A percentile compares a stretch with the other conserved stretches of the same genome.
Conservation (phyloP, 805 yeast genomes). For the Saccharomyces paradoxus region DNA sequence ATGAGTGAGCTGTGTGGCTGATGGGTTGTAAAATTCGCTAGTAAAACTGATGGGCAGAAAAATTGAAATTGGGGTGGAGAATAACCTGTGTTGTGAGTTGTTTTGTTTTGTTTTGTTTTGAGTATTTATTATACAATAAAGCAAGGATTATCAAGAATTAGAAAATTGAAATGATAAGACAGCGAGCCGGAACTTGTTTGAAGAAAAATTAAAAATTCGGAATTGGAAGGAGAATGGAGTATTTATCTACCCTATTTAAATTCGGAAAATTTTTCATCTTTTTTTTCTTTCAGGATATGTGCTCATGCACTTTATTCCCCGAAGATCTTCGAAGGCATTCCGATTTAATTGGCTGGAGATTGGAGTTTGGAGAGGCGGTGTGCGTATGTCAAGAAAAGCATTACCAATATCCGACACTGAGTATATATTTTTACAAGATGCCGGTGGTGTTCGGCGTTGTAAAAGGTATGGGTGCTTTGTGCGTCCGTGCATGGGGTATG, state of each 20-base stretch:
- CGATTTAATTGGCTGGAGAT: background rate
- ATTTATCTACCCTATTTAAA: background rate
- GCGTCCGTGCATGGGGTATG: background rate
- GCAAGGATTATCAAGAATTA: background rate
- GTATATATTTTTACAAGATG: background rate
- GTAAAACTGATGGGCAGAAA: background rate
- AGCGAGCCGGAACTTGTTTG: background rate
- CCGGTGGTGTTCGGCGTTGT: background rate
- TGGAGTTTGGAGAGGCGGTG: background rate
- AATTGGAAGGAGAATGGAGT: background rate
- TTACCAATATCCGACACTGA: too few species aligned
- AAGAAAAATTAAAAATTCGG: background rate
- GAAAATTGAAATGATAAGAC: background rate
- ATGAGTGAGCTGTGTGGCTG: conserved; percentile 1
- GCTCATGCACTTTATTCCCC: background rate
- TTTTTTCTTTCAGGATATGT: background rate
- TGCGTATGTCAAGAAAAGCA: background rate
- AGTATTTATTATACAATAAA: background rate
- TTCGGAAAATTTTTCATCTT: background rate
- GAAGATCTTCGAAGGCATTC: background rate
- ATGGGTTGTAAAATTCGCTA: background rate
- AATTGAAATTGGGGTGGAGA: background rate
- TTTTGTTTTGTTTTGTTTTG: background rate
- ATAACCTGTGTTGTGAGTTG: background rate
- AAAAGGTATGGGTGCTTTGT: background rate